Conservation (phyloP, 345 rosid species). For the Pseudoturritis turrita region DNA sequence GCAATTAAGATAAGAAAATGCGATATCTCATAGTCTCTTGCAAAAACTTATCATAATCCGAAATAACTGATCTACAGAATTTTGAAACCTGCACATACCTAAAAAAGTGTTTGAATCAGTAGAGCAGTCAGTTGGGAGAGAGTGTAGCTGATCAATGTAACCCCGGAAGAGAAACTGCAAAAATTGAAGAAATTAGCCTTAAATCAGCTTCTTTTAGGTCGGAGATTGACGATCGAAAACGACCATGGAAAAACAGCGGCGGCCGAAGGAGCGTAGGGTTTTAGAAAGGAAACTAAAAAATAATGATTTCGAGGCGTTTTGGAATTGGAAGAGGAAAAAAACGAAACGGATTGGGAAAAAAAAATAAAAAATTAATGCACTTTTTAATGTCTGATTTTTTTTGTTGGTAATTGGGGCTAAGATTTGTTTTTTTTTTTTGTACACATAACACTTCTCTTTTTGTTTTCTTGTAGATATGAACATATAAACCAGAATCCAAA, state of each 20-base stretch:
- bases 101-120: neutral
- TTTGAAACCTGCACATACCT: neutral
- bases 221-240: slow-evolving; percentile 1
- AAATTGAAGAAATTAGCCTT: neutral
- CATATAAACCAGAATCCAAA: neutral
- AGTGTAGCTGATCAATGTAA: neutral
- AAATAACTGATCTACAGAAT: neutral
- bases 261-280: slow-evolving; percentile 34
- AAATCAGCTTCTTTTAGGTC: neutral
- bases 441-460: neutral
- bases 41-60: neutral
- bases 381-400: neutral
- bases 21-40: too few species aligned
- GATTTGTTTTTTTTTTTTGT: too few species aligned
- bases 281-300: neutral
- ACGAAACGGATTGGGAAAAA: too few species aligned
- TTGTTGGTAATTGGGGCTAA: neutral
- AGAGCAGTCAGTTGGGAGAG: neutral
- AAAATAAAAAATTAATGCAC: too few species aligned
- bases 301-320: too few species aligned
- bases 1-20: too few species aligned
- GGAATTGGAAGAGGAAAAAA: slow-evolving; percentile 19
- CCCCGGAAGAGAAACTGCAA: neutral
- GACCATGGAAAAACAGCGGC: slow-evolving; percentile 9
- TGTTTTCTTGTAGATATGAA: neutral